Evolutionary conservation across 129 eudicot genomes (phyloP).

Genomic region (Smallanthus sonchifolius): DNA sequence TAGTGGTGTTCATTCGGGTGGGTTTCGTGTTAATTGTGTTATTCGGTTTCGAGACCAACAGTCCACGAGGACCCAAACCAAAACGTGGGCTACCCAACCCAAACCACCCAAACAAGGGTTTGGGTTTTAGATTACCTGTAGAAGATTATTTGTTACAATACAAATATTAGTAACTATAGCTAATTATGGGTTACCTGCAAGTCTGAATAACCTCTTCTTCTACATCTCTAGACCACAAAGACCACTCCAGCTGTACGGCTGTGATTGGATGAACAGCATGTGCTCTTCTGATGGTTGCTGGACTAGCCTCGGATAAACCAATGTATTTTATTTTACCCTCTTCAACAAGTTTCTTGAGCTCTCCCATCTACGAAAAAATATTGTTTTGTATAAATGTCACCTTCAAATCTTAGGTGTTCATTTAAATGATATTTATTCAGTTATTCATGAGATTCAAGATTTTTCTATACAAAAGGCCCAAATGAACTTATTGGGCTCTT

Average conservation of each 20-base stretch:
- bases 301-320: slow-evolving; percentile 59
- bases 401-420: not conserved
- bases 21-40: not conserved
- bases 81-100: not conserved
- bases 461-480: no score
- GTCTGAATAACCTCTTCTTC: slow-evolving; percentile 61
- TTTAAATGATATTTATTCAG: not conserved
- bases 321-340: slow-evolving; percentile 61
- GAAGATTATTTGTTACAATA: not conserved
- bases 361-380: slow-evolving; percentile 49
- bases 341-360: slow-evolving; percentile 60
- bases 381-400: not conserved
- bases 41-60: not conserved
- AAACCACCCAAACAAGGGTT: not conserved
- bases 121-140: no score
- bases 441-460: no score
- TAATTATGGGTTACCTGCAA: slow-evolving; percentile 43
- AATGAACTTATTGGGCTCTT: no score
- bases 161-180: not conserved
- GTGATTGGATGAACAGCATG: slow-evolving; percentile 68
- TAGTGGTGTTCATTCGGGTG: not conserved
- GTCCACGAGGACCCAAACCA: not conserved
- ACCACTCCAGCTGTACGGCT: slow-evolving; percentile 68
- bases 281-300: slow-evolving; percentile 62
- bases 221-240: slow-evolving; percentile 62